Evolutionary conservation across 306 rosid genomes (phyloP).

Genomic region (Prunus davidiana): DNA sequence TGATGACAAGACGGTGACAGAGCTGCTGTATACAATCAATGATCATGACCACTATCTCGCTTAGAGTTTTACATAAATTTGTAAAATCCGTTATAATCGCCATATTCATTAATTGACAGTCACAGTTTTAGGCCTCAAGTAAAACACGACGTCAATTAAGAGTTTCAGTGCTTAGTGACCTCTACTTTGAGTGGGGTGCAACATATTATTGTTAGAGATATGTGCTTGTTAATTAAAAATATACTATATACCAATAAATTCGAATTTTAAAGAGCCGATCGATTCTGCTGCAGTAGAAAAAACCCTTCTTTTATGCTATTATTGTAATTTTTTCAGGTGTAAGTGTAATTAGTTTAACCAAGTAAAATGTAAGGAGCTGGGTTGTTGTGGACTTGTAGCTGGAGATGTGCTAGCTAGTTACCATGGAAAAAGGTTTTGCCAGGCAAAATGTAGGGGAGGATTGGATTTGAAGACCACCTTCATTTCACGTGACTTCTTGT

Average conservation of each 20-base stretch:
- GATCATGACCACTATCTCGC: conserved; percentile 14
- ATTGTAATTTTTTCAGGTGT: no score
- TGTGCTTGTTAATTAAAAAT: background rate
- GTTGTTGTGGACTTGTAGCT: background rate
- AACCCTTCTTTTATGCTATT: background rate
- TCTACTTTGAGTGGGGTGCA: conserved; percentile 10
- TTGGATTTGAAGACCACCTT: background rate
- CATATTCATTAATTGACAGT: conserved; percentile 24
- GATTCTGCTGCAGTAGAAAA: background rate
- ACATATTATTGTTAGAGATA: background rate
- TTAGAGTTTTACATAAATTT: conserved; percentile 21
- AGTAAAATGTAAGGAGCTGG: background rate
- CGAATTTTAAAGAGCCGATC: background rate
- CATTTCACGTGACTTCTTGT: background rate
- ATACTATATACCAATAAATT: background rate
- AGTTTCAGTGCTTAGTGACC: conserved; percentile 13
- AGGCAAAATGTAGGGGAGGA: no score
- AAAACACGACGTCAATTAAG: conserved; percentile 10
- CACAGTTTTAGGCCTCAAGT: conserved; percentile 16
- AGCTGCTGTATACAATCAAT: conserved; percentile 19
- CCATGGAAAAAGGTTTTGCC: no score
- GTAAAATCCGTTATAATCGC: conserved; percentile 16
- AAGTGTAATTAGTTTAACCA: background rate
- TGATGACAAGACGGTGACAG: background rate
- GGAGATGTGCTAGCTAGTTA: no score